Percentiles rank a stretch among this genome's conserved stretches.
Conservation (phyloP, 169 alveolate genomes). For the Fabrea salina region DNA sequence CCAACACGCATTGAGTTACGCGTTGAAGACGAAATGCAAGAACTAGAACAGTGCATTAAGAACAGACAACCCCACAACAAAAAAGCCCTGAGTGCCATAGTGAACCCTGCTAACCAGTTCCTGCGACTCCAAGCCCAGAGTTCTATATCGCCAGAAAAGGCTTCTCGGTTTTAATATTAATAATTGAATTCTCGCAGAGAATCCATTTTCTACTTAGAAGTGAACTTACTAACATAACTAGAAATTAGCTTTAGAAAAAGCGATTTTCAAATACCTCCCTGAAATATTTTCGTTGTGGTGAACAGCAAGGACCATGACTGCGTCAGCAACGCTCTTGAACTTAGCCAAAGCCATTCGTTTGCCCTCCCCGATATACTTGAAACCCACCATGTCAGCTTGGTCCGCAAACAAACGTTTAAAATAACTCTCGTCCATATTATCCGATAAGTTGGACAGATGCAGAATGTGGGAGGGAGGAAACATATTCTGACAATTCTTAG, state of each 20-base stretch:
- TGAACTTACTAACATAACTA: background rate
- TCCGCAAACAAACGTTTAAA: constrained; percentile 22
- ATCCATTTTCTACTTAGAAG: too few species aligned
- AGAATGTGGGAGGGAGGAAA: constrained; percentile 36
- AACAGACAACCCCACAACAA: constrained; percentile 23
- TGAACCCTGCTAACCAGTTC: constrained; percentile 25
- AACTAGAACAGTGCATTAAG: background rate
- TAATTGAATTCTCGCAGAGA: too few species aligned
- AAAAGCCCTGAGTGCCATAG: constrained; percentile 18
- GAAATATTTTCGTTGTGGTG: constrained; percentile 34
- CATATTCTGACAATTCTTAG: constrained; percentile 30
- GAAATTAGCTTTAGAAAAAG: constrained; percentile 23
- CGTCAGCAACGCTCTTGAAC: constrained; percentile 28
- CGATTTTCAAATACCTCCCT: constrained; percentile 37
- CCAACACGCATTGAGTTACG: constrained; percentile 23
- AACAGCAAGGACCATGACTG: constrained; percentile 33
- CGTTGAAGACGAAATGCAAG: constrained; percentile 31
- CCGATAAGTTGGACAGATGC: constrained; percentile 37
- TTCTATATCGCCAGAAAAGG: constrained; percentile 20
- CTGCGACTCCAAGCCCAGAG: constrained; percentile 21
- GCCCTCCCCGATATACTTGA: constrained; percentile 30
- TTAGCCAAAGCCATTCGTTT: constrained; percentile 40
- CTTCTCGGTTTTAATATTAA: too few species aligned
- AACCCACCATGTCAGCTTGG: background rate
- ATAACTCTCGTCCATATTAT: background rate